phyloP scores from a whole-genome alignment of 108 stramenopile species.

The Cyclotella choctawhatcheeana region DNA sequence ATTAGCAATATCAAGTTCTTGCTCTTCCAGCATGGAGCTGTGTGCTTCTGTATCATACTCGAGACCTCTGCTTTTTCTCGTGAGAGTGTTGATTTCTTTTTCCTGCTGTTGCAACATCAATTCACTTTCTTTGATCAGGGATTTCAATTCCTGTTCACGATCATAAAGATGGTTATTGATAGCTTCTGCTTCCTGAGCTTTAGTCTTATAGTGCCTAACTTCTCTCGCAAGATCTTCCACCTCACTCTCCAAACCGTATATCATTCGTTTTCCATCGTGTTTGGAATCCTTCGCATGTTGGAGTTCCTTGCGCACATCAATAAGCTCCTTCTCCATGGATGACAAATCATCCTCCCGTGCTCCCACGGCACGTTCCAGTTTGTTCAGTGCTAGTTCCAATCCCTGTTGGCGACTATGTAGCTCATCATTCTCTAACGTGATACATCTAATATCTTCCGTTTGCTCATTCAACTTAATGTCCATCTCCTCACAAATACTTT shows the following conservation, averaged over 20 bases:
- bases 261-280: conserved; percentile 2
- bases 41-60: conserved; percentile 19
- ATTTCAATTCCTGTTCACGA: conserved; percentile 13
- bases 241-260: conserved; percentile 2
- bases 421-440: conserved; percentile 13
- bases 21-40: conserved; percentile 17
- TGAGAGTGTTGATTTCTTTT: conserved; percentile 15
- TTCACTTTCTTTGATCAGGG: conserved; percentile 14
- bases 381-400: conserved; percentile 21
- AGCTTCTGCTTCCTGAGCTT: conserved; percentile 9
- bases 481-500: conserved; percentile 30
- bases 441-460: conserved; percentile 19
- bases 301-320: background rate
- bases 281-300: background rate
- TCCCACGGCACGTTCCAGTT: conserved; percentile 25
- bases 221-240: conserved; percentile 4
- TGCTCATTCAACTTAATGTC: conserved; percentile 15
- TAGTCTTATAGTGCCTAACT: conserved; percentile 2
- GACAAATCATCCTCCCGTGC: conserved; percentile 24
- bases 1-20: conserved; percentile 25
- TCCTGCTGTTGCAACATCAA: conserved; percentile 21
- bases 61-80: conserved; percentile 24
- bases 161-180: conserved; percentile 19
- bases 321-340: conserved; percentile 12
- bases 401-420: background rate